Conservation (phyloP, 345 rosid genomes). For the Mercurialis annua region DNA sequence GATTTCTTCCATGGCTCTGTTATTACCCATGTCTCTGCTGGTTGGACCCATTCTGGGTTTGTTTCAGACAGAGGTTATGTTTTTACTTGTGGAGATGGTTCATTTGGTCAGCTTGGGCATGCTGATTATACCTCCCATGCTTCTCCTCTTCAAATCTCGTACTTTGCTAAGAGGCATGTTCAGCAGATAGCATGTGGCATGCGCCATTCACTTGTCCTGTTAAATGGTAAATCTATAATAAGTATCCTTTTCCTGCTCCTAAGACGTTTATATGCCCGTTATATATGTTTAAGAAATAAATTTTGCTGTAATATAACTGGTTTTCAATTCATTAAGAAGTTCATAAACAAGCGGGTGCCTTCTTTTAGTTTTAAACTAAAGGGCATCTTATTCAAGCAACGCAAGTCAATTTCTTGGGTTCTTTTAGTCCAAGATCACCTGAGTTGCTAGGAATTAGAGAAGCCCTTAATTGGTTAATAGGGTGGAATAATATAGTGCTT, state of each 20-base stretch:
- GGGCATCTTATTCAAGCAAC: too few relatives aligned
- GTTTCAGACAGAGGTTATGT: slow-evolving; percentile 69
- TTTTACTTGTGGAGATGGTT: slow-evolving; percentile 85
- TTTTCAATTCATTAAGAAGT: too few relatives aligned
- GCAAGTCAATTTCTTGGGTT: too few relatives aligned
- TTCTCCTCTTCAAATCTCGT: slow-evolving; percentile 59
- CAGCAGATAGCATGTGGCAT: slow-evolving; percentile 75
- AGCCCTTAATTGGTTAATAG: too few relatives aligned
- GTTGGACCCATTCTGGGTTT: slow-evolving; percentile 88
- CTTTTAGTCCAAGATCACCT: too few relatives aligned
- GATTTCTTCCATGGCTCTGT: slow-evolving; percentile 33
- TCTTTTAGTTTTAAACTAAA: too few relatives aligned
- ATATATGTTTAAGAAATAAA: too few relatives aligned
- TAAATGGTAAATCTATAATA: slow-evolving; percentile 46
- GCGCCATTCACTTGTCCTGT: slow-evolving; percentile 88
- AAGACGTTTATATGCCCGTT: too few relatives aligned
- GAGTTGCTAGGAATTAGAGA: too few relatives aligned
- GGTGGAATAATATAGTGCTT: too few relatives aligned
- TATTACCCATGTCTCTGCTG: slow-evolving; percentile 65
- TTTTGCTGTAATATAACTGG: too few relatives aligned
- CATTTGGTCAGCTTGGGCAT: slow-evolving; percentile 97
- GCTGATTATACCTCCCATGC: slow-evolving; percentile 52
- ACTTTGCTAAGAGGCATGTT: slow-evolving; percentile 50
- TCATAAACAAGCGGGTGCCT: too few relatives aligned
- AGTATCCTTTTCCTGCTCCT: not conserved